Evolutionary conservation across 2,329 filamentous ascomycete genomes (phyloP), one percentile per base, ranked within the genome.

Genomic region (Talaromyces piceae): DNA sequence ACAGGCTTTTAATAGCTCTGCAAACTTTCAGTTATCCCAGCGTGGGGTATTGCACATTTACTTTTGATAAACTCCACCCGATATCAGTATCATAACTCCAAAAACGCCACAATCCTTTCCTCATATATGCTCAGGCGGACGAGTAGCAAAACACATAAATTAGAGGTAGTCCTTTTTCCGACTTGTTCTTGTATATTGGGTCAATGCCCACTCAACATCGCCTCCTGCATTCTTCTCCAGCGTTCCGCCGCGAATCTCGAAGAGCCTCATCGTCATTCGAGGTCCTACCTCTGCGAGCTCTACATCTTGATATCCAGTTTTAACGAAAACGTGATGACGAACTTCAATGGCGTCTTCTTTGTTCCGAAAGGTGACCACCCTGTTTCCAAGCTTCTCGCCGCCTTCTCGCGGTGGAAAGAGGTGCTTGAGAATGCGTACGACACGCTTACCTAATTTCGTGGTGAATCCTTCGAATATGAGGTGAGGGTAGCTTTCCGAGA

Each of bases 141-240:
- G 11, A 25, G 5, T 25, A n/a, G 5, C 20, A 5, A n/a, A 5
- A 20, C 4, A 33, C 8, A n/a, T n/a, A 12, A 48, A 30, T 67
- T 58, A 96, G 50, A 96, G 77, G 65, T 95, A 95, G 64, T 95
- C 89, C 82, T 96, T 96, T 81, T 97, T 97, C 72, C 84, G 83
- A 61, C 86, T 85, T 12, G 91, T 97, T 59, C 93, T 79, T 7
- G 91, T 98, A 69, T 95, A 98, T 66, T 96, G 91, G 55, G 88
- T 94, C 57, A 98, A 77, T 57, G 93, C 87, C 93, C 93, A 98
- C 72, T 98, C 93, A 4, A 94, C 83, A 70, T 98, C 93, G 3
- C 91, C 91, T 59, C 94, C 88, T 69, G 94, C 94, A 63, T 91
- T 69, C 56, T 74, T 95, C 66, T 97, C 93, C 54, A 96, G 74